Percentiles rank a stretch among this genome's conserved stretches.
phyloP scores from a whole-genome alignment of 768 basidiomycete genomes.

The Agaricus sinodeliciosus region DNA sequence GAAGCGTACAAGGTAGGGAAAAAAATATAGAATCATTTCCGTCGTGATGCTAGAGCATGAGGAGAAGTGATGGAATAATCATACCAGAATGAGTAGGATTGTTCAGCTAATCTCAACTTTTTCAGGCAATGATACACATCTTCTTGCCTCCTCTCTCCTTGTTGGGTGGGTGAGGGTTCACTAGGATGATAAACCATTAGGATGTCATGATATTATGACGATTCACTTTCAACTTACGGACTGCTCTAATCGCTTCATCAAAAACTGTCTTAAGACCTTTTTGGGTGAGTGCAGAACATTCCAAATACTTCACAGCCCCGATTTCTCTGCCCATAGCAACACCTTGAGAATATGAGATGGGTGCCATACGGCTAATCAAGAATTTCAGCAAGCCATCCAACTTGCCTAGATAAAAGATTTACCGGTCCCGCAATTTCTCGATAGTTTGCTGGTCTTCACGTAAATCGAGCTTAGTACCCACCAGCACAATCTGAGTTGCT shows the following conservation, averaged over 20 bases:
- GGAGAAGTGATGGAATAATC: constrained; percentile 3
- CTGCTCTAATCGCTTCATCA: constrained; percentile 97
- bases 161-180: constrained; percentile 65
- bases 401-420: constrained; percentile 13
- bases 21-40: constrained; percentile 6
- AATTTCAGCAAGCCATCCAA: constrained; percentile 6
- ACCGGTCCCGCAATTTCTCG: constrained; percentile 91
- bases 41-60: constrained; percentile 8
- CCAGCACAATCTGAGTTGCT: constrained; percentile 85
- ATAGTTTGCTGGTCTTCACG: constrained; percentile 93
- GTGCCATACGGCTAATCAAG: constrained; percentile 74
- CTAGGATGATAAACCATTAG: constrained; percentile 26
- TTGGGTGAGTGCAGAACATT: constrained; percentile 95
- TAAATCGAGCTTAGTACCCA: constrained; percentile 96
- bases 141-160: constrained; percentile 45
- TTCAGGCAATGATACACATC: constrained; percentile 71
- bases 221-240: constrained; percentile 54
- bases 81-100: constrained; percentile 9
- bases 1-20: constrained; percentile 5
- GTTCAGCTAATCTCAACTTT: constrained; percentile 21
- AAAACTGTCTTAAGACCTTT: constrained; percentile 99
- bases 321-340: constrained; percentile 90
- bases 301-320: constrained; percentile 91
- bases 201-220: not conserved
- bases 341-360: constrained; percentile 89